Evolutionary conservation across 208 protist genomes (phyloP), one percentile per base, ranked within the genome.

Genomic region (Acanthamoeba divionensis): DNA sequence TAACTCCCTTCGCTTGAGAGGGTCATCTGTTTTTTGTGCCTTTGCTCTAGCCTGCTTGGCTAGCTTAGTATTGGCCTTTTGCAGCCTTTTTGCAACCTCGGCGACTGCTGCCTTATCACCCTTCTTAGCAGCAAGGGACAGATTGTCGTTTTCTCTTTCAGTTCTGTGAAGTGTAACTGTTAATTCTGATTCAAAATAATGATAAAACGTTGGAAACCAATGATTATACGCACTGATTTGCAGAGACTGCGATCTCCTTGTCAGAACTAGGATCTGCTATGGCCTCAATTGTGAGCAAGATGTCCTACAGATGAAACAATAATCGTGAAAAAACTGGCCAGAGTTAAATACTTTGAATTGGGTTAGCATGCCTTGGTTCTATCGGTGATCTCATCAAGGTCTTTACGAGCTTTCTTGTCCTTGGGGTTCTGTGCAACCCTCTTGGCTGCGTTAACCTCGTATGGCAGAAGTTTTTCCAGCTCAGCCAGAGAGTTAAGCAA

Each of bases 11-110:
- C 52, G 21, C 48, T 36, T 55, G 75, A 36, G 10, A 2, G 75
- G 41, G 6, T 85, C 75, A 15, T 85, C 44, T 9, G 47, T 9
- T 5, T 38, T 26, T 29, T 18, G 21, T 29, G 75, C 75, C 26
- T 38, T 55, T 24, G 75, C 75, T 26, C 75, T 47, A 0, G 48
- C 75, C 15, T 85, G 75, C 50, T 85, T 85, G 75, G 44, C 52
- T 54, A 85, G 10, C 75, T 85, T 63, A 31, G 47, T 65, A 54
- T 85, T 55, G 26, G n/a, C 10, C 2, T 54, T 47, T 2, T 12
- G 31, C n/a, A 85, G 50, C 15, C 52, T 26, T 36, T 85, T 55
- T 12, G 75, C 75, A 18, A 54, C 75, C 12, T 85, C 29, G 18
- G 41, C 48, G 50, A 85, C 48, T 29, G 47, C 10, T 12, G 57